Evolutionary conservation across 2,329 filamentous ascomycete genomes (phyloP).

Genomic region (Penicillium glabrum): DNA sequence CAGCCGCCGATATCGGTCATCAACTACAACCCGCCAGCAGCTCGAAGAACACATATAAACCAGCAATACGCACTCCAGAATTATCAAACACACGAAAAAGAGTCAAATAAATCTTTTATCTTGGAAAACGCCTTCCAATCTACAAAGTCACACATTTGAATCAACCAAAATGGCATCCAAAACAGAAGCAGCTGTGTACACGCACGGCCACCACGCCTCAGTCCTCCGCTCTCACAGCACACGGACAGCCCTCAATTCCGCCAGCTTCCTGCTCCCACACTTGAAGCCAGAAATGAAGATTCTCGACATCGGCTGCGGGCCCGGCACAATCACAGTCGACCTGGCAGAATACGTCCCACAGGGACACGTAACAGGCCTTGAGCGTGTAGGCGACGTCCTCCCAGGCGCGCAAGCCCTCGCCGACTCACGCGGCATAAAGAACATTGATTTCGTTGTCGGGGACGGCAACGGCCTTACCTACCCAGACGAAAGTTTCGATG

Average conservation of each 20-base stretch:
- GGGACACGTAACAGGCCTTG: conserved; percentile 41
- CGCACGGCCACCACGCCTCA: conserved; percentile 32
- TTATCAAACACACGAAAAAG: neutral
- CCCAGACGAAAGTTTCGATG: conserved; percentile 54
- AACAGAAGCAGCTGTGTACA: conserved; percentile 26
- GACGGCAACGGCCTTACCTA: conserved; percentile 46
- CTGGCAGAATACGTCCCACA: conserved; percentile 39
- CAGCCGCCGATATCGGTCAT: conserved; percentile 10
- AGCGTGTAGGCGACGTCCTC: conserved; percentile 30
- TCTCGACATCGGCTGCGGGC: conserved; percentile 47
- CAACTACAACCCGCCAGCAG: conserved; percentile 1
- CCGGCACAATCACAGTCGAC: conserved; percentile 45
- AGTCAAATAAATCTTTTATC: neutral
- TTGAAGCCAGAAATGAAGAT: conserved; percentile 38
- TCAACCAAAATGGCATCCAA: conserved; percentile 9
- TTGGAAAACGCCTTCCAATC: neutral
- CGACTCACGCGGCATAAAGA: conserved; percentile 28
- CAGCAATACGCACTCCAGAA: neutral
- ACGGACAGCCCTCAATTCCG: conserved; percentile 36
- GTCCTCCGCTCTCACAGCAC: conserved; percentile 30
- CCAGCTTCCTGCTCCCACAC: conserved; percentile 41
- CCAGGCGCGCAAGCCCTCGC: conserved; percentile 32
- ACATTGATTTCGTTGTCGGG: conserved; percentile 35
- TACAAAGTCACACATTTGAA: neutral
- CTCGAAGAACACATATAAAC: conserved; percentile 6